These are phyloP conservation scores for Huntiella decipiens DNA, from an alignment of 2,329 filamentous ascomycete genomes.

Conservation along the genomic window DNA sequence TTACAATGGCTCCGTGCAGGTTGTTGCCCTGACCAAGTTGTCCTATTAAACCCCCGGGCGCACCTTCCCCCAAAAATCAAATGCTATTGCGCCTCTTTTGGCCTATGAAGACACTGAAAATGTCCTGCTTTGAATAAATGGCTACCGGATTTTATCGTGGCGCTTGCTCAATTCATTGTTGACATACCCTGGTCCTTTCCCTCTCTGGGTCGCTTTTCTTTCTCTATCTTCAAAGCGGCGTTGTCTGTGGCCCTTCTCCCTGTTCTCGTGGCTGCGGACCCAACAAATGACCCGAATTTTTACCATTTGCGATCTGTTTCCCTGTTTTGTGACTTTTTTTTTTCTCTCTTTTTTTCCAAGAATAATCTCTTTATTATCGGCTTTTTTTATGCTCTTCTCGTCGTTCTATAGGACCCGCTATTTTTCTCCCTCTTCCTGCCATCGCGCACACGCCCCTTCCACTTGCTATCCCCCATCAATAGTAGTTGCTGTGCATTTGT, in stretches of 20 bases:
- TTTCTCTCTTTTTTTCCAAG: not conserved
- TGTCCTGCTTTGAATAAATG: too few relatives aligned
- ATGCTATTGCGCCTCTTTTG: too few relatives aligned
- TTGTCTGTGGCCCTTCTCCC: too few relatives aligned
- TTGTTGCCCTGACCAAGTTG: slow-evolving; percentile 3
- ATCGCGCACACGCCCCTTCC: slow-evolving; percentile 1
- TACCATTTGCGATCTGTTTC: not conserved
- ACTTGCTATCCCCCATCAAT: not conserved
- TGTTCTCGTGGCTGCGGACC: too few relatives aligned
- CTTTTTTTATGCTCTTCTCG: too few relatives aligned
- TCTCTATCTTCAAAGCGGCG: slow-evolving; percentile 4
- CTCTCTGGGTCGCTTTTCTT: slow-evolving; percentile 1
- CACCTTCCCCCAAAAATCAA: slow-evolving; percentile 1
- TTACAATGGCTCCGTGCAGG: slow-evolving; percentile 5
- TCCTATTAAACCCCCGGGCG: slow-evolving; percentile 9
- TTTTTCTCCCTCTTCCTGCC: not conserved
- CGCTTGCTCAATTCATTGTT: too few relatives aligned
- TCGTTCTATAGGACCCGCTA: too few relatives aligned
- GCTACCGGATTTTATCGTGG: too few relatives aligned
- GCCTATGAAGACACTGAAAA: too few relatives aligned
- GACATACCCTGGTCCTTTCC: not conserved
- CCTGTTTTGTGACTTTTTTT: not conserved
- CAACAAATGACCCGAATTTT: too few relatives aligned
- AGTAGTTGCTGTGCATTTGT: not conserved
- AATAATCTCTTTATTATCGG: too few relatives aligned